Evolutionary conservation across 106 monocot species (phyloP), one percentile per base, ranked within the genome.

Genomic region (Dactylorhiza incarnata): DNA sequence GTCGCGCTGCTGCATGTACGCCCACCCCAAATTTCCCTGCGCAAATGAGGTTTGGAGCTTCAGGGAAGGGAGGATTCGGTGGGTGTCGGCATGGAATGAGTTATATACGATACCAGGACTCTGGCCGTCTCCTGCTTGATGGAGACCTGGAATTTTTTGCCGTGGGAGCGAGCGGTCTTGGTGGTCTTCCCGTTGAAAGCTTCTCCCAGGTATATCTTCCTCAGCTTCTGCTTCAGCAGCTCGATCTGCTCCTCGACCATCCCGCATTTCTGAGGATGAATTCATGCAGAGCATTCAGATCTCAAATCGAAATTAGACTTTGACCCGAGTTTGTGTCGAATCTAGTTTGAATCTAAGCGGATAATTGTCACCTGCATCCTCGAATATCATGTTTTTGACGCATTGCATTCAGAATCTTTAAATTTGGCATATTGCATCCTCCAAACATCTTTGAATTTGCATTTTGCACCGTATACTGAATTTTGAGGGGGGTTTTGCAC

Each of bases 81-180:
- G 12, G 3, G 2, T 46, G 5, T 69, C 17, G 17, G 17, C 59
- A 61, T 11, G 29, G 5, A 4, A 29, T 26, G 65, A 26, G 5
- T 5, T 59, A 53, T 53, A 56, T 56, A 29, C 11, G 24, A 65
- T 82, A 87, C 90, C 77, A 94, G 76, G 58, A 90, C 76, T 8
- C 88, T 80, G 9, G 86, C 58, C 0, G 90, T 83, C 58, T 94
- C 90, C 70, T 90, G 86, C 68, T 81, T 61, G 71, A 93, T 75
- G 17, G 93, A 90, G 84, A 93, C 86, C 68, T 93, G 93, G 74
- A 88, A 93, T 67, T 90, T 93, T 78, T 81, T 93, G 49, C 93
- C 93, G 26, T 90, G 87, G 24, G 93, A 93, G 4, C 93, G 77
- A 16, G 90, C 93, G 0, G 84, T 90, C 72, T 93, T 93, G 1